These are phyloP conservation scores for Astragalus glycyphyllos DNA, from an alignment of 306 rosid genomes.

Conservation along the genomic window DNA sequence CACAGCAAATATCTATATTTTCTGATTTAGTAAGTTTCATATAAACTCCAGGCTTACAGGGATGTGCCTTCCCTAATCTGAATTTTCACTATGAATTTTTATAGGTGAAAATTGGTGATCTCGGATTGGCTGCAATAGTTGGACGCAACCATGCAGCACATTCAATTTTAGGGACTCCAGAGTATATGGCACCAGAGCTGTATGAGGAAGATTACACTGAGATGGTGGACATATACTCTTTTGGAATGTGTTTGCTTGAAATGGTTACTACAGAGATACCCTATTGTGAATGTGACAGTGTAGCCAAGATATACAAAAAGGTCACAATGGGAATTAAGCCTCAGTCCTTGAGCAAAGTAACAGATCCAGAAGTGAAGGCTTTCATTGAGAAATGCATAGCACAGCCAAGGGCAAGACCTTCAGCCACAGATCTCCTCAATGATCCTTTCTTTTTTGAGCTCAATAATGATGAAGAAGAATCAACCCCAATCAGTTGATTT, in stretches of 20 bases:
- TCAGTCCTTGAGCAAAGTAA: constrained; percentile 62
- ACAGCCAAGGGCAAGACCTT: constrained; percentile 87
- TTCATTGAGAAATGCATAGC: constrained; percentile 87
- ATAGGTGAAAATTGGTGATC: constrained; percentile 87
- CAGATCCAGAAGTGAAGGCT: constrained; percentile 68
- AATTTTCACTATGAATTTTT: constrained; percentile 21
- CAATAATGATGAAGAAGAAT: constrained; percentile 53
- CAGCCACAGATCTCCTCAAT: constrained; percentile 80
- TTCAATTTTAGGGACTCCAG: constrained; percentile 88
- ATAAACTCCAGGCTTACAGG: neutral
- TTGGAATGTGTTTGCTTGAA: constrained; percentile 94
- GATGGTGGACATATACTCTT: constrained; percentile 96
- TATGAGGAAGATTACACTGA: constrained; percentile 95
- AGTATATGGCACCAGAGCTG: constrained; percentile 95
- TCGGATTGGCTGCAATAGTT: constrained; percentile 90
- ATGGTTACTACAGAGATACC: constrained; percentile 93
- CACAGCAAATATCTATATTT: neutral
- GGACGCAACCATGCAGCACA: constrained; percentile 86
- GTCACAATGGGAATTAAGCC: constrained; percentile 81
- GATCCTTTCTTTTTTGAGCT: constrained; percentile 83
- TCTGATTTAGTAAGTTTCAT: neutral
- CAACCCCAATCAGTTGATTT: constrained; percentile 38
- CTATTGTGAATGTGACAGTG: constrained; percentile 83
- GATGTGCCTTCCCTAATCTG: too few relatives aligned
- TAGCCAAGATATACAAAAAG: constrained; percentile 86